A percentile compares a stretch with the other conserved stretches of the same genome.
phyloP scores from a whole-genome alignment of 2,329 filamentous ascomycete species.

The Coniochaeta ligniaria region DNA sequence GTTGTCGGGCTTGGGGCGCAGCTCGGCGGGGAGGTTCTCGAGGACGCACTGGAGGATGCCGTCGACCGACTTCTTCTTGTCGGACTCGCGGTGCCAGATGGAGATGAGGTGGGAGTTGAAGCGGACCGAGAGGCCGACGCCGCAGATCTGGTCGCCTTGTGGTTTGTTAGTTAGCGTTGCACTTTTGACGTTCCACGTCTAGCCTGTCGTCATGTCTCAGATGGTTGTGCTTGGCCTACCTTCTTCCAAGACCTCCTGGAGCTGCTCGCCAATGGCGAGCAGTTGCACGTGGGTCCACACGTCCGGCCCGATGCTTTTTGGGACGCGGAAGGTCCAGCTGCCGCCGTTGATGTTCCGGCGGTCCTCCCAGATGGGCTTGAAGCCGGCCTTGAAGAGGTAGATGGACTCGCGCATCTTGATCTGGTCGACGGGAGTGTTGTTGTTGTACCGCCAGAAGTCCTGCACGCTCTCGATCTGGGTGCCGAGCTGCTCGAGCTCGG shows the following conservation, averaged over 20 bases:
- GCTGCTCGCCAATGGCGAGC: constrained; percentile 74
- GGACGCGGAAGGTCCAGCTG: constrained; percentile 86
- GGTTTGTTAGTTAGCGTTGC: background rate
- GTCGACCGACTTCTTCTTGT: constrained; percentile 72
- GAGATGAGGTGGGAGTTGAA: constrained; percentile 86
- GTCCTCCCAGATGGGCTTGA: constrained; percentile 77
- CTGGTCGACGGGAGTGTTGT: constrained; percentile 70
- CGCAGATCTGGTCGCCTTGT: constrained; percentile 74
- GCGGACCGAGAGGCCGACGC: constrained; percentile 77
- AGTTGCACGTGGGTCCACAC: constrained; percentile 79
- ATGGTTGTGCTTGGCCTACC: constrained; percentile 37
- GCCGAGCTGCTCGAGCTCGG: constrained; percentile 54
- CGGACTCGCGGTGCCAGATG: constrained; percentile 87
- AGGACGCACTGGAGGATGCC: constrained; percentile 67
- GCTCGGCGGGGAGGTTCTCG: constrained; percentile 63
- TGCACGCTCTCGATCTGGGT: constrained; percentile 69
- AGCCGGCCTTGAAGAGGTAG: constrained; percentile 73
- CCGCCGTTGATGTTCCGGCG: constrained; percentile 79
- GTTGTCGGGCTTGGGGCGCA: constrained; percentile 63
- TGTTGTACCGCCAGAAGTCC: constrained; percentile 79
- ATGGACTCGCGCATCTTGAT: constrained; percentile 72
- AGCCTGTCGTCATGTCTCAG: too few relatives aligned
- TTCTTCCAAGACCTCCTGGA: constrained; percentile 66
- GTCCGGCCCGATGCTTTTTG: constrained; percentile 64
- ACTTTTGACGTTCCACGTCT: background rate